Base-by-base conservation (phyloP, 176 grass and related monocot species). In the Tillandsia leiboldiana region DNA sequence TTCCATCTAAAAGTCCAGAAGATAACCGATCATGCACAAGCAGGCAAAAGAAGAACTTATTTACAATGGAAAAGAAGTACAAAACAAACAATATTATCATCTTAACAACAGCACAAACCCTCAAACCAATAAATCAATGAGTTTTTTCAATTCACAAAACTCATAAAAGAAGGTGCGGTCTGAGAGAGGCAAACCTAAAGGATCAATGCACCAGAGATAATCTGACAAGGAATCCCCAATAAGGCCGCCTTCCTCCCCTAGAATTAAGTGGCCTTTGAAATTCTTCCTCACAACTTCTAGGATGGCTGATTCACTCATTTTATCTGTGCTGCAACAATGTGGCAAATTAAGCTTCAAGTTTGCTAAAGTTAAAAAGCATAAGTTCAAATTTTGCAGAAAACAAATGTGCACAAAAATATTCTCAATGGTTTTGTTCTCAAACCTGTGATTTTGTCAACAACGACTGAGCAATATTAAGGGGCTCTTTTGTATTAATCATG, bases 141-240 rank as follows among this genome's bases (percentile, higher is more conserved):
- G 9, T 59, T 59, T 20, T 17, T 59, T 18, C 54, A 17, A 59
- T 51, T 67, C 27, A 70, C 22, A 51, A 13, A 53, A 27, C 26
- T 53, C 10, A 52, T 42, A 42, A 18, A 59, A 59, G 54, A 59
- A 59, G 14, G 6, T 59, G 15, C 63, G 12, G 10, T 74, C 14
- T 24, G 11, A 73, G 81, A 79, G 49, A 78, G 49, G 63, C 81
- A 67, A 77, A 97, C 93, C 93, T 87, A 97, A 87, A 59, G 89
- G 93, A 69, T 97, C 93, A 77, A 97, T 97, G 84, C 93, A 97
- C 93, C 93, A 97, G 48, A 97, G 86, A 81, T 97, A 97, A 26
- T 92, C 89, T 51, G 93, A 92, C 50, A 81, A 72, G 18, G 82
- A 82, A 71, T 92, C 93, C 64, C 93, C 93, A 77, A 97, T 87